Conservation (phyloP, 345 rosid genomes). For the Nasturtium officinale region DNA sequence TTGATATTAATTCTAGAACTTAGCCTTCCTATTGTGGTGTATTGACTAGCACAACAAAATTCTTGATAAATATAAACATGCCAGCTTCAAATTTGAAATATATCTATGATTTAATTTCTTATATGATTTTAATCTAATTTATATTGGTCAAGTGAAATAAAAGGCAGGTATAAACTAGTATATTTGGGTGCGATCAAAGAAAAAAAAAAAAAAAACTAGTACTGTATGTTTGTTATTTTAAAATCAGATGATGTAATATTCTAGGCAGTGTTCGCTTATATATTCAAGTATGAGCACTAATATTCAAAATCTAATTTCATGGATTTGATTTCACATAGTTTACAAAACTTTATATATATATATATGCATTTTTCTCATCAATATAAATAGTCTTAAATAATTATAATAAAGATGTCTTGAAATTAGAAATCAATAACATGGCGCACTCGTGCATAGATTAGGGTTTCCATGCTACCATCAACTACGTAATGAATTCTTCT, state of each 20-base stretch:
- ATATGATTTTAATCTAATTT: not conserved
- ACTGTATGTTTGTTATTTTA: no score
- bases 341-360: no score
- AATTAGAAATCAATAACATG: slow-evolving; percentile 38
- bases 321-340: no score
- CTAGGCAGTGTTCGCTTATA: slow-evolving; percentile 19
- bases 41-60: not conserved
- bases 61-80: not conserved
- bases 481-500: slow-evolving; percentile 36
- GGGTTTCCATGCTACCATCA: slow-evolving; percentile 48
- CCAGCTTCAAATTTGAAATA: not conserved
- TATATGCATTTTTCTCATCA: not conserved
- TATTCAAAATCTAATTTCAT: slow-evolving; percentile 22
- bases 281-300: slow-evolving; percentile 21
- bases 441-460: slow-evolving; percentile 41
- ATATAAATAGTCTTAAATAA: not conserved
- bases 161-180: not conserved
- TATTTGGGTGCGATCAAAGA: no score
- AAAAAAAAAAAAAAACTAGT: no score
- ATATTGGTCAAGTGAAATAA: not conserved
- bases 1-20: not conserved
- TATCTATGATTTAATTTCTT: not conserved
- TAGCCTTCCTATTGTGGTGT: not conserved
- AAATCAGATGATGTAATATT: not conserved
- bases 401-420: slow-evolving; percentile 20